Evolutionary conservation across 2,329 filamentous ascomycete genomes (phyloP).

Genomic region (Blumeriella jaapii): DNA sequence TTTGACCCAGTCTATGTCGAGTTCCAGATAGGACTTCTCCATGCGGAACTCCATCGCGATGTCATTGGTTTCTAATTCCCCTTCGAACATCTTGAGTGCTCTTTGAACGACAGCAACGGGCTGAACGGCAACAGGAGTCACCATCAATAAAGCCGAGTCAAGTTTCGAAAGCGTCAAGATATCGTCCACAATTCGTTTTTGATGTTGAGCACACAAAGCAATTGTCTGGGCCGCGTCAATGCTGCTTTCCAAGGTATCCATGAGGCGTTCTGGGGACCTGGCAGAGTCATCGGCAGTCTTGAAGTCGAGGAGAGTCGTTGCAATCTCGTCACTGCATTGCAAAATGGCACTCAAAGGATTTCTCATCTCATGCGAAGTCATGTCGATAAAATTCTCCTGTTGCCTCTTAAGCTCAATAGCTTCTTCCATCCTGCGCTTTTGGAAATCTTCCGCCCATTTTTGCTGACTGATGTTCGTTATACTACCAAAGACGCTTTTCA

Average conservation of each 20-base stretch:
- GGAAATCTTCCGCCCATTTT: constrained; percentile 69
- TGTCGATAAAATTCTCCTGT: constrained; percentile 62
- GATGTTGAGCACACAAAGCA: constrained; percentile 63
- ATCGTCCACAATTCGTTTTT: constrained; percentile 57
- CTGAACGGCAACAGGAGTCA: constrained; percentile 59
- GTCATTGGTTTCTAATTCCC: constrained; percentile 58
- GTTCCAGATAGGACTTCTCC: constrained; percentile 52
- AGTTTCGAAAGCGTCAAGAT: constrained; percentile 57
- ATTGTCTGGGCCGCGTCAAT: constrained; percentile 75
- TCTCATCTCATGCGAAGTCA: constrained; percentile 63
- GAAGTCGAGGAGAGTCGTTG: constrained; percentile 29
- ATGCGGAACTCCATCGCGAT: constrained; percentile 61
- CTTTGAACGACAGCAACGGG: constrained; percentile 51
- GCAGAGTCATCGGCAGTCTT: constrained; percentile 11
- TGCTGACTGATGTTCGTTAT: constrained; percentile 80
- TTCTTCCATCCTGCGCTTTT: constrained; percentile 67
- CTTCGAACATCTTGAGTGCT: constrained; percentile 69
- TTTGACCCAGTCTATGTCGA: constrained; percentile 59
- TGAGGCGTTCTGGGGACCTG: constrained; percentile 30
- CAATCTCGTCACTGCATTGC: constrained; percentile 67
- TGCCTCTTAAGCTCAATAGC: constrained; percentile 70
- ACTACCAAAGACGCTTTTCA: constrained; percentile 68
- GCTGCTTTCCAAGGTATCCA: constrained; percentile 40
- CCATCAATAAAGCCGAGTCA: constrained; percentile 57
- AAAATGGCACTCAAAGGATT: constrained; percentile 66